Evolutionary conservation across 176 grass and related monocot species (phyloP), one percentile per base, ranked within the genome.

Genomic region (Aegilops tauschii): DNA sequence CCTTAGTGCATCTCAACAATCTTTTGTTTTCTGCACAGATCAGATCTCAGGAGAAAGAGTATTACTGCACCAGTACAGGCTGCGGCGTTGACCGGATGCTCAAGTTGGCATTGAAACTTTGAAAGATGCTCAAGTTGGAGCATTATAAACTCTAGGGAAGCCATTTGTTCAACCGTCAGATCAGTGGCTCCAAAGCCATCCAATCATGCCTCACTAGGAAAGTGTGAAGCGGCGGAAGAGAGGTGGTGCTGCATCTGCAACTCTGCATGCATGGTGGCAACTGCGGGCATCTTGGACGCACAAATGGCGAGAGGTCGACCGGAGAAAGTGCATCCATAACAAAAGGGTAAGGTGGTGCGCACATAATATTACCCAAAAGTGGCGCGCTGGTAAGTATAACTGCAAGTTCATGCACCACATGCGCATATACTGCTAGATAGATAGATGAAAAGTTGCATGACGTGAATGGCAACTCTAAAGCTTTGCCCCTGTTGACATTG

Each of bases 51-150:
- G 76, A 31, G 76, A 31, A 59, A 27, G 69, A 44, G 12, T 68
- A 9, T 39, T 13, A 9, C 10, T 39, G 45, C 4, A 72, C 9
- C 18, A 1, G 36, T 23, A 13, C 39, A 25, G 4, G 69, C 17
- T 72, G 69, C 37, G 11, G 63, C n/a, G 50, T 70, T 86, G 66
- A 86, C 76, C 76, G 8, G 29, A 65, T 31, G 32, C 49, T 25
- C 49, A 59, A 21, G 12, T 62, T 16, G 27, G 12, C 20, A 7
- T 40, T 40, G 8, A 2, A 40, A 40, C 37, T 40, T 31, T 31
- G 64, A 20, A 18, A 25, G 29, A 65, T 31, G 32, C 49, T 56
- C 14, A 59, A 21, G 12, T 62, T 16, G 27, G 14, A 31, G 27
- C 27, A 20, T 54, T 17, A 0, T 75, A 2, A 29, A 50, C 52